Percentiles rank a stretch among this genome's conserved stretches.
Conservation (phyloP, 306 rosid species). For the Calophaca sinica region DNA sequence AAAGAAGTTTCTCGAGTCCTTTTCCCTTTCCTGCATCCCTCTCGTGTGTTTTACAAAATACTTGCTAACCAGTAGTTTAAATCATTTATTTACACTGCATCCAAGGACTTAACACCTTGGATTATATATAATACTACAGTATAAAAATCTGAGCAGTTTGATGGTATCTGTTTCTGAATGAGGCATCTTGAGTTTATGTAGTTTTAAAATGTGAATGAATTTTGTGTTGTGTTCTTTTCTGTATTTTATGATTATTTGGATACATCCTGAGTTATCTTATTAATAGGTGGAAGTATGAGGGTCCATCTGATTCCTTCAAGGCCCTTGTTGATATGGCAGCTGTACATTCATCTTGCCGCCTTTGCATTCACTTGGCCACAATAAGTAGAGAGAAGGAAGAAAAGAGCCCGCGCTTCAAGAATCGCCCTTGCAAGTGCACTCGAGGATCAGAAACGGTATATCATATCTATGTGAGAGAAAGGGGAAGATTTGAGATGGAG, state of each 20-base stretch:
- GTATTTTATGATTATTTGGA: slow-evolving; percentile 31
- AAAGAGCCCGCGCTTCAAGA: slow-evolving; percentile 63
- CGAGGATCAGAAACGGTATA: slow-evolving; percentile 73
- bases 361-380: slow-evolving; percentile 95
- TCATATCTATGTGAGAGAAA: slow-evolving; percentile 85
- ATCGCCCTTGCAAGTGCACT: slow-evolving; percentile 90
- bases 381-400: slow-evolving; percentile 77
- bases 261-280: slow-evolving; percentile 44
- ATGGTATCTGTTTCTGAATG: slow-evolving; percentile 24
- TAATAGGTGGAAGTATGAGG: slow-evolving; percentile 95
- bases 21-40: slow-evolving; percentile 8
- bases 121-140: neutral
- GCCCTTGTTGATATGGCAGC: slow-evolving; percentile 99
- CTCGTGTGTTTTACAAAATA: neutral
- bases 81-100: slow-evolving; percentile 26
- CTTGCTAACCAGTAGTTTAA: neutral
- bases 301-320: slow-evolving; percentile 96
- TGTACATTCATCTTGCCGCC: slow-evolving; percentile 98
- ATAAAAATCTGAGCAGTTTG: slow-evolving; percentile 3
- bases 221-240: slow-evolving; percentile 26
- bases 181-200: slow-evolving; percentile 34
- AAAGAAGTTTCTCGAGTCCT: neutral
- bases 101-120: slow-evolving; percentile 4
- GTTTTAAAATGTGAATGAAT: slow-evolving; percentile 30
- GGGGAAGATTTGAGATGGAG: slow-evolving; percentile 88